These are phyloP conservation scores for Erysimum cheiri DNA, from an alignment of 441 rosid species.

Conservation along the genomic window DNA sequence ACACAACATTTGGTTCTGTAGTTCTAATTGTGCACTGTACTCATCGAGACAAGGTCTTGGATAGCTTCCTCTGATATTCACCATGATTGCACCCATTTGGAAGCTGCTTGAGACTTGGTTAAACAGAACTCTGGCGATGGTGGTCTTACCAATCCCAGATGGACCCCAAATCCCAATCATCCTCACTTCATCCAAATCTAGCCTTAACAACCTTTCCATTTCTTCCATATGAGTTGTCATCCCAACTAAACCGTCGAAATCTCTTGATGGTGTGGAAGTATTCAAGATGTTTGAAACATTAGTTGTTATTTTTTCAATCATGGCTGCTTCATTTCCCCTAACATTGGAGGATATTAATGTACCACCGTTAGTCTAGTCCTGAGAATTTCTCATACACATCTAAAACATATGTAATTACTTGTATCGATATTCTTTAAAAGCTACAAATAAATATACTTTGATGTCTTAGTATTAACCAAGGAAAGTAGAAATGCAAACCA, in stretches of 20 bases:
- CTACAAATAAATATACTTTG: not conserved
- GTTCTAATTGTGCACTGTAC: not conserved
- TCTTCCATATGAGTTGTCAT: not conserved
- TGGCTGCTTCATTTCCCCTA: not conserved
- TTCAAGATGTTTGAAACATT: not conserved
- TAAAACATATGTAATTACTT: not conserved
- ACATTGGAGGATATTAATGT: not conserved
- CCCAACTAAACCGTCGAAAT: not conserved
- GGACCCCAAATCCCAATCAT: slow-evolving; percentile 11
- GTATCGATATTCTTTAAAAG: not conserved
- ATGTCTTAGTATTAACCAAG: not conserved
- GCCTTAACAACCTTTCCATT: not conserved
- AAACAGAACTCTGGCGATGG: not conserved
- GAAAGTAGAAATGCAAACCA: not conserved
- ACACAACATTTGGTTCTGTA: not conserved
- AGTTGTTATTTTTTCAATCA: not conserved
- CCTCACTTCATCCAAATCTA: not conserved
- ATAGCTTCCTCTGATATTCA: not conserved
- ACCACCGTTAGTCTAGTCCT: not conserved
- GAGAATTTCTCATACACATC: not conserved
- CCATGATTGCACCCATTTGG: not conserved
- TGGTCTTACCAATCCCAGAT: slow-evolving; percentile 1
- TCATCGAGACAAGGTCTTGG: not conserved
- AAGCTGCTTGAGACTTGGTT: not conserved
- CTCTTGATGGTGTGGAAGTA: not conserved